A percentile compares a stretch with the other conserved stretches of the same genome.
Evolutionary conservation across 352 stramenopile genomes (phyloP).

Genomic region (Phytophthora idaei): DNA sequence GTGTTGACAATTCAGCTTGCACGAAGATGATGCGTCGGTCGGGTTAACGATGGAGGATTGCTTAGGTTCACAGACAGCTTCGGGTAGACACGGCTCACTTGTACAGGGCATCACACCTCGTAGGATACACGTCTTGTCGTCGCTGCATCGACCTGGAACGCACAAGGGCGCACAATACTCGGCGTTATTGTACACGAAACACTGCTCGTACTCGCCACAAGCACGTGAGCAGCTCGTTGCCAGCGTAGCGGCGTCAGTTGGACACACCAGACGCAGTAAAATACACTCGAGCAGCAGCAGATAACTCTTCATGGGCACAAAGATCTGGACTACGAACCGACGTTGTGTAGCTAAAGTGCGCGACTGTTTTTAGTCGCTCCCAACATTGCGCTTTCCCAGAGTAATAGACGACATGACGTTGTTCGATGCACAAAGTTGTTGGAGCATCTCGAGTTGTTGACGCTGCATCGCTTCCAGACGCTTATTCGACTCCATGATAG

Average conservation of each 20-base stretch:
- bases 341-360: background rate
- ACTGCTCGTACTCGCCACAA: slow-evolving; percentile 49
- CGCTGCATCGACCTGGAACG: slow-evolving; percentile 45
- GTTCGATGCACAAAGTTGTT: slow-evolving; percentile 21
- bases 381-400: background rate
- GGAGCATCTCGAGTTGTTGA: slow-evolving; percentile 29
- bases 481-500: slow-evolving; percentile 19
- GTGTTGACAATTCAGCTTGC: slow-evolving; percentile 41
- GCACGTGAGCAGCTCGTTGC: slow-evolving; percentile 8
- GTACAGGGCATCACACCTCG: slow-evolving; percentile 40
- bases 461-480: slow-evolving; percentile 30
- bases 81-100: slow-evolving; percentile 48
- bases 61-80: slow-evolving; percentile 47
- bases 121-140: slow-evolving; percentile 44
- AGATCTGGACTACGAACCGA: background rate
- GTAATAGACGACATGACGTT: slow-evolving; percentile 3
- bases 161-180: slow-evolving; percentile 56
- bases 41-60: slow-evolving; percentile 3
- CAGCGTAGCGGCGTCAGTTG: slow-evolving; percentile 8
- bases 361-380: background rate
- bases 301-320: slow-evolving; percentile 12
- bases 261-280: slow-evolving; percentile 4
- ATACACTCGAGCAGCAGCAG: slow-evolving; percentile 14
- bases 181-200: slow-evolving; percentile 48
- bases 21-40: slow-evolving; percentile 16